phyloP scores from a whole-genome alignment of 257 asterid species.

The Solanum lycopersicoides region DNA sequence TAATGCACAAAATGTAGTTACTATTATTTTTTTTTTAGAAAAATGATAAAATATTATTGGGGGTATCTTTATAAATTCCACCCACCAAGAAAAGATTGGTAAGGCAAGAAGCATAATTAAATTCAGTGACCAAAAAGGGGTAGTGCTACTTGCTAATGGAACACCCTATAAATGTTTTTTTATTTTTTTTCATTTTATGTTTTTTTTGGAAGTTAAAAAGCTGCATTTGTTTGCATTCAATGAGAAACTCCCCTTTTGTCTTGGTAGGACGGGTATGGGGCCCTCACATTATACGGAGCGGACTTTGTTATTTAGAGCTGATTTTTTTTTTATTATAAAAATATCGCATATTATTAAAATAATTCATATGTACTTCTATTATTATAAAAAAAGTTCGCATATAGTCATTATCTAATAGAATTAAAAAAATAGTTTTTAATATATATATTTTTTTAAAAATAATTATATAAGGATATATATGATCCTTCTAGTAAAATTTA shows the following conservation, averaged over 20 bases:
- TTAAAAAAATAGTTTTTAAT: too few relatives aligned
- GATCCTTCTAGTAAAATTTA: too few relatives aligned
- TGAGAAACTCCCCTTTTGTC: constrained; percentile 26
- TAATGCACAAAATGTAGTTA: too few relatives aligned
- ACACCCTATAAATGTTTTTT: neutral
- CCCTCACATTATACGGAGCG: neutral
- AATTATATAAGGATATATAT: too few relatives aligned
- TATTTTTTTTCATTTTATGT: neutral
- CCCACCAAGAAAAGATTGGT: neutral
- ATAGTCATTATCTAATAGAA: too few relatives aligned
- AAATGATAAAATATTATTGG: neutral
- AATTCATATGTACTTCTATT: too few relatives aligned
- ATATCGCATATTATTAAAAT: too few relatives aligned
- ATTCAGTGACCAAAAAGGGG: constrained; percentile 10
- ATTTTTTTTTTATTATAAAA: too few relatives aligned
- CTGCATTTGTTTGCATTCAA: constrained; percentile 32
- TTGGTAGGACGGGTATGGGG: constrained; percentile 31
- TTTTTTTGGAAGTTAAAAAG: constrained; percentile 4
- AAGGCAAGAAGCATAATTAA: constrained; percentile 11
- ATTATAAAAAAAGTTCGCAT: too few relatives aligned
- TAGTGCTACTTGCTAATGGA: neutral
- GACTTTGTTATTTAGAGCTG: too few relatives aligned
- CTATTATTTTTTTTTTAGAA: neutral
- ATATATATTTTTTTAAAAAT: too few relatives aligned
- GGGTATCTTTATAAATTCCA: constrained; percentile 9